Conservation (phyloP, 331 rosid species). For the Quercus phellos region DNA sequence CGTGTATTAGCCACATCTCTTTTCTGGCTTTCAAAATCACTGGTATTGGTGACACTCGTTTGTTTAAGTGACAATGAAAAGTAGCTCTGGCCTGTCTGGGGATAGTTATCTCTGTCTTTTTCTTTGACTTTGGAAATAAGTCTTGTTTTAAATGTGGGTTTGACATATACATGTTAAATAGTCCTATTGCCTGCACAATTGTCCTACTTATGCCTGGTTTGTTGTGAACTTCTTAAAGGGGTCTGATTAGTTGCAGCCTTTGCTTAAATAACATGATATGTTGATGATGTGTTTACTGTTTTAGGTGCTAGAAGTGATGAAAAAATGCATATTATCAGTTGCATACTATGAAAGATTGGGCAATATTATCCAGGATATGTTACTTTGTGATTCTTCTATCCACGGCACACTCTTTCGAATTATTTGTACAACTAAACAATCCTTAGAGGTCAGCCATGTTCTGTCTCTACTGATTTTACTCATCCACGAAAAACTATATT, state of each 20-base stretch:
- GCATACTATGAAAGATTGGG: slow-evolving; percentile 51
- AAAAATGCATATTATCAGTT: slow-evolving; percentile 52
- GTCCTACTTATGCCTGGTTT: not conserved
- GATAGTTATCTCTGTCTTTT: not conserved
- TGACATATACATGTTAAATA: not conserved
- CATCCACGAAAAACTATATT: slow-evolving; percentile 11
- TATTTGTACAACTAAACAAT: slow-evolving; percentile 65
- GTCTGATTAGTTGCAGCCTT: slow-evolving; percentile 13
- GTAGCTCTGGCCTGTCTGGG: not conserved
- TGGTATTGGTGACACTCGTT: not conserved
- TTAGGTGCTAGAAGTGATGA: slow-evolving; percentile 89
- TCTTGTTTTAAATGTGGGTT: not conserved
- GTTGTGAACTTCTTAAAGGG: not conserved
- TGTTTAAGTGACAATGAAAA: not conserved
- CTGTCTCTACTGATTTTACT: slow-evolving; percentile 20
- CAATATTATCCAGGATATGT: slow-evolving; percentile 46
- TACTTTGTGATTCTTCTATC: slow-evolving; percentile 82
- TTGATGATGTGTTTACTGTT: slow-evolving; percentile 15
- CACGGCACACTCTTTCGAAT: slow-evolving; percentile 66
- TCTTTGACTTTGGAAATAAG: not conserved
- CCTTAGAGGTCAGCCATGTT: slow-evolving; percentile 63
- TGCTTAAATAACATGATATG: not conserved
- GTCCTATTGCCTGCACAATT: not conserved
- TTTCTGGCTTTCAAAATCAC: not conserved
- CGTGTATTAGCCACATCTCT: not conserved